Percentiles rank a stretch among this genome's conserved stretches.
These are phyloP conservation scores for Ascochyta pisi DNA, from an alignment of 2,329 filamentous ascomycete species.

Conservation along the genomic window DNA sequence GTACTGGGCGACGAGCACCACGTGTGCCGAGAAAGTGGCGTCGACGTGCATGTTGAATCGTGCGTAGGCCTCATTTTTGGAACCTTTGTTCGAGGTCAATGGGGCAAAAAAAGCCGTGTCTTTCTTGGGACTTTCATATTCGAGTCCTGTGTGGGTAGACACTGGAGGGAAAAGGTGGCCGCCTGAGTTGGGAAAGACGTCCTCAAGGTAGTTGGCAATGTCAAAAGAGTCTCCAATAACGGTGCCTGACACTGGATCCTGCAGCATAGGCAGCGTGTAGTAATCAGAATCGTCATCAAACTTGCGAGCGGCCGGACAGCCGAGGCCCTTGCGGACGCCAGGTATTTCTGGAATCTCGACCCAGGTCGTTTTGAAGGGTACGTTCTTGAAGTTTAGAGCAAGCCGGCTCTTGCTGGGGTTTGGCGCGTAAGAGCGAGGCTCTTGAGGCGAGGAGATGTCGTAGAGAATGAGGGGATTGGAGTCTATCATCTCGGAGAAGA, in stretches of 20 bases:
- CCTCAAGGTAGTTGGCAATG: constrained; percentile 67
- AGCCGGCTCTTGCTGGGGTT: constrained; percentile 61
- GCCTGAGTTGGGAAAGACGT: constrained; percentile 57
- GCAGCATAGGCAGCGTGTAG: constrained; percentile 66
- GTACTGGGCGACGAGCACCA: constrained; percentile 48
- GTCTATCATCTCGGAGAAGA: constrained; percentile 3
- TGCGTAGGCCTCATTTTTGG: constrained; percentile 43
- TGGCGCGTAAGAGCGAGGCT: constrained; percentile 52
- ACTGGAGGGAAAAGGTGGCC: constrained; percentile 58
- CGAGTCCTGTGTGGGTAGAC: constrained; percentile 44
- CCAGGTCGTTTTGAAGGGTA: constrained; percentile 61
- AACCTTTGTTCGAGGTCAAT: constrained; percentile 45
- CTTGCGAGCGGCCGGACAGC: constrained; percentile 60
- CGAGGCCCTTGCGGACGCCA: constrained; percentile 46
- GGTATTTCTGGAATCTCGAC: constrained; percentile 60
- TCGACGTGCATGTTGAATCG: constrained; percentile 64
- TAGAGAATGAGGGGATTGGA: constrained; percentile 47
- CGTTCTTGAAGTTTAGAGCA: constrained; percentile 58
- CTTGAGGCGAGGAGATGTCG: constrained; percentile 55
- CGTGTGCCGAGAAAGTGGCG: constrained; percentile 58
- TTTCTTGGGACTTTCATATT: constrained; percentile 47
- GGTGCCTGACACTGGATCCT: constrained; percentile 52
- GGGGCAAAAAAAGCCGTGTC: constrained; percentile 42
- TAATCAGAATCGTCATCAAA: constrained; percentile 64
- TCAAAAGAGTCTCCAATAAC: constrained; percentile 69